Evolutionary conservation across 305 asterid genomes (phyloP).

Genomic region (Nicotiana rustica): DNA sequence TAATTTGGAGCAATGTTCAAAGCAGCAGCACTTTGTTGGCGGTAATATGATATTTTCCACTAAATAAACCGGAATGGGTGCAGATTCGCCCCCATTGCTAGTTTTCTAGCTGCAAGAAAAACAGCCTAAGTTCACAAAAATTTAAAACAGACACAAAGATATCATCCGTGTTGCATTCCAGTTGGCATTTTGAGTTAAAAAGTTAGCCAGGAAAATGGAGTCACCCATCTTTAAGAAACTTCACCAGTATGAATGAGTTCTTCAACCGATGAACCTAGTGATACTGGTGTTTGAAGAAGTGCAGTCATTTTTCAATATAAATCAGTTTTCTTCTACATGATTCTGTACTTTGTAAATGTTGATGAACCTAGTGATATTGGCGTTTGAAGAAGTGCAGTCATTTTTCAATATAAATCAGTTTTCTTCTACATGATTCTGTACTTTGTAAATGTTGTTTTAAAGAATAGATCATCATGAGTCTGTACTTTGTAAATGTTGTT

Average conservation of each 20-base stretch:
- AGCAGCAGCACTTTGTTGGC: background rate
- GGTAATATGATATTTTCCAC: constrained; percentile 26
- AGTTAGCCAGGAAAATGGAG: constrained; percentile 26
- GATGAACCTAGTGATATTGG: background rate
- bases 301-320: constrained; percentile 20
- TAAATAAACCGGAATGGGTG: constrained; percentile 8
- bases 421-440: no score
- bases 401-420: constrained; percentile 21
- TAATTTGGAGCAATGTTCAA: constrained; percentile 8
- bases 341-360: background rate
- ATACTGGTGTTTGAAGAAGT: constrained; percentile 10
- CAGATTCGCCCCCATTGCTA: constrained; percentile 6
- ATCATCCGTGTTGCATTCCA: constrained; percentile 8
- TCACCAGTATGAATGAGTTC: background rate
- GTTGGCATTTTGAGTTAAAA: constrained; percentile 27
- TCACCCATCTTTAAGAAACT: constrained; percentile 25
- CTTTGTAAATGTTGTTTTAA: background rate
- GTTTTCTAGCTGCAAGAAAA: constrained; percentile 13
- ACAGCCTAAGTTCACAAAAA: background rate
- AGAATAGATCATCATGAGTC: constrained; percentile 8
- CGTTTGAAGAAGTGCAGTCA: constrained; percentile 20
- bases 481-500: background rate
- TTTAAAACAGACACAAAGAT: constrained; percentile 2
- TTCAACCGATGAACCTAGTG: background rate
- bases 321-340: background rate